phyloP scores from a whole-genome alignment of 2,329 filamentous ascomycete species.

The Sphaerulina musiva region DNA sequence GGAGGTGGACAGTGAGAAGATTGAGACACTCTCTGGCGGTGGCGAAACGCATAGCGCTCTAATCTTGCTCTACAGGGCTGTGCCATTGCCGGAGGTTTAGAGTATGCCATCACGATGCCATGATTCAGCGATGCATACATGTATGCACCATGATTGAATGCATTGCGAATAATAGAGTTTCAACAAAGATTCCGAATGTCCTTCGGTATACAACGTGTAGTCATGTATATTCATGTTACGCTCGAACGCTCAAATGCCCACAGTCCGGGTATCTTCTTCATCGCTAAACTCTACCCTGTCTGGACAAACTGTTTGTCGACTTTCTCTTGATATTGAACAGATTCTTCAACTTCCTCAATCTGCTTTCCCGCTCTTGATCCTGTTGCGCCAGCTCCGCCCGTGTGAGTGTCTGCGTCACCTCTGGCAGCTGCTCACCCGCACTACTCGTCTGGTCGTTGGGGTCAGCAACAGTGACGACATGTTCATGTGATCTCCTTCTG shows the following conservation, averaged over 20 bases:
- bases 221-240: not conserved
- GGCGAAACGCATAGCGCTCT: slow-evolving; percentile 74
- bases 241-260: not conserved
- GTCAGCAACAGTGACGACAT: slow-evolving; percentile 1
- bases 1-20: slow-evolving; percentile 86
- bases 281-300: slow-evolving; percentile 3
- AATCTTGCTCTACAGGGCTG: slow-evolving; percentile 70
- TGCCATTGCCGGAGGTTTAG: slow-evolving; percentile 52
- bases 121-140: not conserved
- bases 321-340: slow-evolving; percentile 32
- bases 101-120: not conserved
- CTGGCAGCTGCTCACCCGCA: slow-evolving; percentile 1
- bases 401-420: slow-evolving; percentile 10
- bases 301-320: slow-evolving; percentile 15
- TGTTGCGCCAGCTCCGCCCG: slow-evolving; percentile 29
- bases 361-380: slow-evolving; percentile 33
- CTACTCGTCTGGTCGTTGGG: slow-evolving; percentile 7
- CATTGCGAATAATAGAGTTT: not conserved
- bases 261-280: not conserved
- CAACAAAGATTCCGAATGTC: not conserved
- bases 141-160: not conserved
- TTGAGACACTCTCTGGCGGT: slow-evolving; percentile 81
- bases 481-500: slow-evolving; percentile 24
- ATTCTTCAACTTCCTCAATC: slow-evolving; percentile 32
- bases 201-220: not conserved